phyloP scores from a whole-genome alignment of 768 basidiomycete species.

The Xerocomellus chrysenteron region DNA sequence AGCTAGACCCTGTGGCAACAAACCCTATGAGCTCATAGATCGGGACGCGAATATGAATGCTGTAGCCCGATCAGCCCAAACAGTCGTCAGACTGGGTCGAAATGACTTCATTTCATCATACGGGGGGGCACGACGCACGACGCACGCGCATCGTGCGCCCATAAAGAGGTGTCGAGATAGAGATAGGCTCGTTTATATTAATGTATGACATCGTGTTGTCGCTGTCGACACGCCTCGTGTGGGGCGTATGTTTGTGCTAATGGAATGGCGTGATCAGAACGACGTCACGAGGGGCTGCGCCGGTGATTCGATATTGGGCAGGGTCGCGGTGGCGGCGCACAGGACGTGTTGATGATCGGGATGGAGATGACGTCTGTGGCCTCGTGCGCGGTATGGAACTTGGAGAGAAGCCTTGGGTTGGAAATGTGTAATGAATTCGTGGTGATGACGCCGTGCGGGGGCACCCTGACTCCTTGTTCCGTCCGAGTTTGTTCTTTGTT shows the following conservation, averaged over 20 bases:
- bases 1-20: constrained; percentile 10
- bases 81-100: background rate
- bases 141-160: background rate
- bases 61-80: constrained; percentile 8
- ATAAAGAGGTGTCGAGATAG: constrained; percentile 3
- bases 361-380: constrained; percentile 5
- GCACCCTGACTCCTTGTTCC: too few species aligned
- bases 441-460: too few species aligned
- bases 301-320: constrained; percentile 3
- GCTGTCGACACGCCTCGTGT: constrained; percentile 13
- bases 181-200: constrained; percentile 7
- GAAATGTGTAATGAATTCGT: too few species aligned
- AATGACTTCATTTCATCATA: constrained; percentile 8
- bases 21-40: constrained; percentile 21
- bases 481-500: too few species aligned
- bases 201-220: constrained; percentile 3
- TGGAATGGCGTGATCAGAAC: background rate
- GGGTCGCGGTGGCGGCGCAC: background rate
- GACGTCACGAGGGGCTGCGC: constrained; percentile 9
- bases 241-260: constrained; percentile 6
- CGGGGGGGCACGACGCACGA: background rate
- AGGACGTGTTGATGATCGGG: constrained; percentile 2
- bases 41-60: background rate
- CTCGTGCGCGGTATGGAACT: too few species aligned
- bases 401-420: too few species aligned